Evolutionary conservation across 225 moss, liverwort and hornwort genomes (phyloP), one percentile per base, ranked within the genome.

Genomic region (Sphagnum contortum): DNA sequence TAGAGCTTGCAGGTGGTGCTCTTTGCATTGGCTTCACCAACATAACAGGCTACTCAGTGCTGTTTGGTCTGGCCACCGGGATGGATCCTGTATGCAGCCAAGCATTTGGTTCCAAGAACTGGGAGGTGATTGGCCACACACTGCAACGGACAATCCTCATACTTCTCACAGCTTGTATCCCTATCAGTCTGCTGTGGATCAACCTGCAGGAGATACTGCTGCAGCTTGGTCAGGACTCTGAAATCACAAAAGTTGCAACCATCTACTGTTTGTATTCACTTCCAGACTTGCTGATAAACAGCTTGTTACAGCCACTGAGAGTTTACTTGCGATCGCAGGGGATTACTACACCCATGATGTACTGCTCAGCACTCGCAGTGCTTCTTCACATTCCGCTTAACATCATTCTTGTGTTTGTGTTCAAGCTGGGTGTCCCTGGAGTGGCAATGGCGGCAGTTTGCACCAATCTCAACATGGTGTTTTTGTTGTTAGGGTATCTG

Each of bases 21-120:
- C 73, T 93, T 4, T 81, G 90, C 4, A 83, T 93, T 14, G 90
- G 92, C 7, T 90, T 93, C 63, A 93, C 92, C n/a, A 93, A 93
- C 66, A 93, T 93, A 50, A 93, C 92, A 48, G 92, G 92, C 44
- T 93, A 93, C 64, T 90, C 92, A 0, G 90, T 93, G 9, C 67
- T 93, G 2, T 88, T 88, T 46, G 92, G 92, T 3, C 75, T 93
- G 12, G 90, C 92, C 0, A 82, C 94, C 0, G 94, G 94, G 2
- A 93, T 93, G 92, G 92, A 93, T 76, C 86, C 92, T 4, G 78
- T 93, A 3, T 93, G 92, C 9, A 77, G 82, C 13, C 92, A 93
- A 46, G 92, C 93, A 0, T 88, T 69, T 11, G 93, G 93, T 3
- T 90, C 75, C 4, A 88, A 88, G 55, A 93, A 93, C 62, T 90